Base-by-base conservation (phyloP, 768 basidiomycete species). In the Tylopilus subfusipes region DNA sequence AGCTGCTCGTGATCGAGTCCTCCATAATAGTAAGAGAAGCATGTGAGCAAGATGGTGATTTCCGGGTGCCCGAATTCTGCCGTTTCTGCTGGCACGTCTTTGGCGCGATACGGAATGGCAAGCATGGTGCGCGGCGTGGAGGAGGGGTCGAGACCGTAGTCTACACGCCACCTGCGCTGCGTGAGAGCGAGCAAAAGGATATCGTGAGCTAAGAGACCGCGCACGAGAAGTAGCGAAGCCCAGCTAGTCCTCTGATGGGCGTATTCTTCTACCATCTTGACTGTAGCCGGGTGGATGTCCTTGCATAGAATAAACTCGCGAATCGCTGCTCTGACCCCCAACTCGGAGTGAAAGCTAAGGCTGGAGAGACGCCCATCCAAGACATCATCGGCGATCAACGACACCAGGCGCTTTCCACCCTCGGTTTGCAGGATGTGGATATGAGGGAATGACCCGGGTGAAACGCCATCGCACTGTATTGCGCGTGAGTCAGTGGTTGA, bases 91-190 rank as follows among this genome's bases (percentile, higher is more conserved):
- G n/a, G n/a, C n/a, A n/a, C n/a, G n/a, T n/a, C n/a, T n/a, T n/a
- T n/a, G n/a, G n/a, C n/a, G n/a, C n/a, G n/a, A 22, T 74, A 74
- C 1, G 73, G 73, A 2, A 74, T 73, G 1, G 73, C 73, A 2
- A 74, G 58, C 60, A 65, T 60, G 0, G 73, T 73, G 12, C 73
- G 68, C 22, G 30, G 2, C 5, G 55, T n/a, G n/a, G n/a, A n/a
- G n/a, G n/a, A n/a, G n/a, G n/a, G n/a, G n/a, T n/a, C n/a, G n/a
- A n/a, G n/a, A n/a, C n/a, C n/a, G n/a, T n/a, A n/a, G n/a, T n/a
- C n/a, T n/a, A n/a, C n/a, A n/a, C n/a, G n/a, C n/a, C n/a, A n/a
- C n/a, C n/a, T n/a, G n/a, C n/a, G 70, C 2, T 74, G 70, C 45
- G 43, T 66, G 31, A 74, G 59, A 11, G 59, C 65, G 45, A 64